Conservation (phyloP, 352 stramenopile species). For the Phytophthora ohioensis region DNA sequence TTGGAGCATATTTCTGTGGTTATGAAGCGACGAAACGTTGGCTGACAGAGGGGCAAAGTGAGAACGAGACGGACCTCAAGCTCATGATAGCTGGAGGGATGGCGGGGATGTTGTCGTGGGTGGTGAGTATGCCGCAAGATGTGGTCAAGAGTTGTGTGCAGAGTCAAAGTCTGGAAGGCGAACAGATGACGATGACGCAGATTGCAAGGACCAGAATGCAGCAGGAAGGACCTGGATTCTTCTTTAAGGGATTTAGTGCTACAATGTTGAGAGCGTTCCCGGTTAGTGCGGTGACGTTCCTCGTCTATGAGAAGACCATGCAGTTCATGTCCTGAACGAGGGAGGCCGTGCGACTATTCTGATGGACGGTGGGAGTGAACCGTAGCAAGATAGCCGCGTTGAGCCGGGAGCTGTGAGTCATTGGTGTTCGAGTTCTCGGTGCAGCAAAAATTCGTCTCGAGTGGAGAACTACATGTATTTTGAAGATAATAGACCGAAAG, state of each 20-base stretch:
- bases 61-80: slow-evolving; percentile 74
- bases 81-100: slow-evolving; percentile 80
- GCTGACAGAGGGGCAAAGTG: slow-evolving; percentile 57
- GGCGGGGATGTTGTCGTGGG: slow-evolving; percentile 82
- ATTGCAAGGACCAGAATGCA: slow-evolving; percentile 56
- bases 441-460: neutral
- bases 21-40: slow-evolving; percentile 77
- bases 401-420: too few relatives aligned
- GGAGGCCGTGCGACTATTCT: slow-evolving; percentile 10
- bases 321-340: slow-evolving; percentile 70
- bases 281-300: slow-evolving; percentile 85
- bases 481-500: slow-evolving; percentile 21
- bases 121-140: slow-evolving; percentile 85
- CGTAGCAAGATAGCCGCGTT: neutral
- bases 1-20: slow-evolving; percentile 83
- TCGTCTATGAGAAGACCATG: slow-evolving; percentile 89
- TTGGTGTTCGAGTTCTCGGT: slow-evolving; percentile 2
- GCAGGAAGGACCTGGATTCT: slow-evolving; percentile 67
- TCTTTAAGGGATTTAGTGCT: slow-evolving; percentile 84
- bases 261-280: slow-evolving; percentile 87
- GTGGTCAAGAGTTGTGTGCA: slow-evolving; percentile 93
- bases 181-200: slow-evolving; percentile 53
- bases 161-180: slow-evolving; percentile 60
- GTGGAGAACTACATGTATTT: slow-evolving; percentile 15
- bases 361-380: neutral